These are phyloP conservation scores for Scutellaria galericulata DNA, from an alignment of 257 asterid genomes.

Conservation along the genomic window DNA sequence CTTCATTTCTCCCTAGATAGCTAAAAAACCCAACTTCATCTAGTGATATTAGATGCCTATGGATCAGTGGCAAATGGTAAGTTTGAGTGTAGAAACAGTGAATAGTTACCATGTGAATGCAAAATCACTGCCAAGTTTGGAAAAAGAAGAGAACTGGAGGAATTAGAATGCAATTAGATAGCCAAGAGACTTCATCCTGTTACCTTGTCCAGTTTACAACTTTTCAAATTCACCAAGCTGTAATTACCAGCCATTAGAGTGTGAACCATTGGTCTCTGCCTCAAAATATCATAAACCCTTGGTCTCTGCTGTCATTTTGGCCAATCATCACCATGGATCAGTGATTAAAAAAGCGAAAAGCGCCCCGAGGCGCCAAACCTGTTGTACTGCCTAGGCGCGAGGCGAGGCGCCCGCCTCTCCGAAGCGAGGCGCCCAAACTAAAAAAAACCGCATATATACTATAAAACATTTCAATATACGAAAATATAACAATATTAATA, in stretches of 20 bases:
- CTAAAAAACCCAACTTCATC: neutral
- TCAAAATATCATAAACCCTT: neutral
- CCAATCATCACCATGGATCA: neutral
- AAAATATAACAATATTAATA: too few species aligned
- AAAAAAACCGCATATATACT: too few species aligned
- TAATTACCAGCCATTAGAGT: neutral
- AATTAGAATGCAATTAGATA: neutral
- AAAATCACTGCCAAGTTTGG: conserved; percentile 9
- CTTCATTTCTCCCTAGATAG: neutral
- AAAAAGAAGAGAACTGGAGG: conserved; percentile 18
- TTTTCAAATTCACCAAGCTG: too few species aligned
- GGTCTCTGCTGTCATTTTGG: neutral
- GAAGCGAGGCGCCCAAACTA: too few species aligned
- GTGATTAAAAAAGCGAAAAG: too few species aligned
- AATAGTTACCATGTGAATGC: neutral
- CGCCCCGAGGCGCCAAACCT: too few species aligned
- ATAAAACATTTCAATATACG: too few species aligned
- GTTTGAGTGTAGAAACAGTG: conserved; percentile 10
- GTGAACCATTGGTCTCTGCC: too few species aligned
- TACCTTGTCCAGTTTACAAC: too few species aligned
- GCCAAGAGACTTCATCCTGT: neutral
- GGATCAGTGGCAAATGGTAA: neutral
- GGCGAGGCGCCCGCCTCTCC: too few species aligned
- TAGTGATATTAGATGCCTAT: conserved; percentile 23
- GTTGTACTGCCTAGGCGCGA: too few species aligned